Evolutionary conservation across 352 stramenopile genomes (phyloP), one percentile per base, ranked within the genome.

Genomic region (Hyaloperonospora brassicae): DNA sequence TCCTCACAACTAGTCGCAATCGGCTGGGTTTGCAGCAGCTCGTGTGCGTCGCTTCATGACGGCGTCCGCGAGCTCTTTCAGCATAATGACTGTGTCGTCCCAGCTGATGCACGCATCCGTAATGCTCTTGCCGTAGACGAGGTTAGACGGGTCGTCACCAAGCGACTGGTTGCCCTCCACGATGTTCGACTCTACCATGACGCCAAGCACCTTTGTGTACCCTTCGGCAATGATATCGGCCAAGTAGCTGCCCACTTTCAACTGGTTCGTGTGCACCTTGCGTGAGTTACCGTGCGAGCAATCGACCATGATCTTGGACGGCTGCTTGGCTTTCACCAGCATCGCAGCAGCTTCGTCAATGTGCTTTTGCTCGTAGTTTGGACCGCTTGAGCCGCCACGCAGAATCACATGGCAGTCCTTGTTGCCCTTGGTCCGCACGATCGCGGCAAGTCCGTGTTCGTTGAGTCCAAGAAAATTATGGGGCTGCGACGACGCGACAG

Each of bases 151-250:
- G 47, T 89, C 80, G 42, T 76, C 56, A n/a, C 72, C 76, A 0
- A 93, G 76, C 48, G 65, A 71, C 70, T 95, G 84, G 66, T 91
- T 92, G 31, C 84, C 84, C 51, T 92, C 84, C 2, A 89, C 79
- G 31, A 95, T 68, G 53, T 95, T 93, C 14, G 80, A 92, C 61
- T 95, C 84, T 50, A 95, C 86, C 84, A 95, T 95, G n/a, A 93
- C 56, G 12, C 84, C 84, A 2, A 93, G 65, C 30, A 95, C 44
- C 47, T 88, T 84, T 3, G 62, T 51, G 58, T 89, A 76, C 23
- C 84, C 84, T 17, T 66, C 66, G 1, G 73, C 73, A 17, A 95
- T 66, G 30, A 90, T 62, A 12, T 72, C 62, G 3, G 76, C 73
- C 14, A 95, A 27, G 66, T 92, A 86, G 41, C 57, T 69, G 14